Conservation (phyloP, 1,284 basidiomycete genomes). For the Sutorius eximius region DNA sequence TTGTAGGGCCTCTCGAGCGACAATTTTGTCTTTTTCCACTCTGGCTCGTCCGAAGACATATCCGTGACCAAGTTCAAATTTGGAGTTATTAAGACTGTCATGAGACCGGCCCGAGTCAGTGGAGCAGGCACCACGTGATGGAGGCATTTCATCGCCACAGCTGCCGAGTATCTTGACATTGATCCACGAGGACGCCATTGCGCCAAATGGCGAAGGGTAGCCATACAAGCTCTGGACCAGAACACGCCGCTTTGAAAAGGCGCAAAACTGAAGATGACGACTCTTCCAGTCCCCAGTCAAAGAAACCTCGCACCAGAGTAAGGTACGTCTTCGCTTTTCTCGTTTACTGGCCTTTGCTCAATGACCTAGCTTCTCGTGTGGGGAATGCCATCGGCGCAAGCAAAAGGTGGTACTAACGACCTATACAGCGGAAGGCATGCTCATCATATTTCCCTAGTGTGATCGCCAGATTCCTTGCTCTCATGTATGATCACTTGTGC, state of each 20-base stretch:
- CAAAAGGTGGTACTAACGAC: conserved; percentile 57
- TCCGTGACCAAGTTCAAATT: background rate
- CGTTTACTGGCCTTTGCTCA: conserved; percentile 5
- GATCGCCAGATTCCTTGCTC: conserved; percentile 79
- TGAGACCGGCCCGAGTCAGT: background rate
- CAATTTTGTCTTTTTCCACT: conserved; percentile 61
- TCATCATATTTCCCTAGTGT: conserved; percentile 49
- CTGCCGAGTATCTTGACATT: conserved; percentile 19
- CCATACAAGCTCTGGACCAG: conserved; percentile 15
- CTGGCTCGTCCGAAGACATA: conserved; percentile 37
- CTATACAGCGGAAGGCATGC: conserved; percentile 10
- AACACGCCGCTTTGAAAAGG: conserved; percentile 45
- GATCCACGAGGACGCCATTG: conserved; percentile 31
- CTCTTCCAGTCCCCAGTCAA: conserved; percentile 42
- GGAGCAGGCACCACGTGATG: conserved; percentile 28
- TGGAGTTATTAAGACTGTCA: background rate
- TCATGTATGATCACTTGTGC: conserved; percentile 49
- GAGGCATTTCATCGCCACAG: conserved; percentile 4
- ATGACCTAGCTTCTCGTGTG: conserved; percentile 73
- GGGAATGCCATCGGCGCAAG: conserved; percentile 81
- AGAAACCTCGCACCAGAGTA: conserved; percentile 74
- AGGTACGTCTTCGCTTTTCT: conserved; percentile 42
- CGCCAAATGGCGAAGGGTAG: conserved; percentile 29
- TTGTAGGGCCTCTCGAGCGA: conserved; percentile 78
- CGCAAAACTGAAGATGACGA: conserved; percentile 68